Base-by-base conservation (phyloP, 2,329 filamentous ascomycete species). In the Paracorniculantispora psalliotae region DNA sequence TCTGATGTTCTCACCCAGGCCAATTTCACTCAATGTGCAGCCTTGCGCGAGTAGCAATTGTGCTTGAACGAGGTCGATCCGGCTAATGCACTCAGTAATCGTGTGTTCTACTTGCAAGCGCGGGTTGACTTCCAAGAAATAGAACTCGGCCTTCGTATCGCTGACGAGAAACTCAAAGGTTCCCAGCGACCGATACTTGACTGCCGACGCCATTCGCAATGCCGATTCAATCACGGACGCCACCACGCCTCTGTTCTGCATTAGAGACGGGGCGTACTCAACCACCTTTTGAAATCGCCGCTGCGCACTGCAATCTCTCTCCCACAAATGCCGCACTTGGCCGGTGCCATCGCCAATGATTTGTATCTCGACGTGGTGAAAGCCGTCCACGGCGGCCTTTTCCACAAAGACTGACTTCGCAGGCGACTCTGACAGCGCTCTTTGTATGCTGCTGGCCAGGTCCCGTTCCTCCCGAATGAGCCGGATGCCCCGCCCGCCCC, bases 31-130 rank as follows among this genome's bases (percentile, higher is more conserved):
- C 30, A 33, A 33, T 6, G 7, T 33, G 30, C 30, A 33, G 7
- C 30, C 30, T 12, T 33, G 30, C 7, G 30, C 30, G 12, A 33
- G 6, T 12, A 33, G 12, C 6, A 33, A 12, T 12, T 33, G 30
- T 33, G 30, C 30, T 12, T 12, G 30, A 7, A 92, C 89, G 12
- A 92, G 76, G 68, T 92, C 89, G 51, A 90, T 81, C 0, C 83
- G 86, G 10, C 87, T 90, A 2, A 90, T 85, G 79, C 89, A 86
- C 69, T 92, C 89, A 0, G 90, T 92, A 9, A 73, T 71, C 23
- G 73, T 71, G 63, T 81, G 77, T 62, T 78, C 76, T 10, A 78
- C 76, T 59, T 79, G 77, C 9, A 79, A 63, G 3, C 77, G 66
- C 0, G 75, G 68, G 55, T 79, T 79, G 53, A 78, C 70, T 60